Evolutionary conservation across 345 rosid species (phyloP).

Genomic region (Excoecaria cochinchinensis): DNA sequence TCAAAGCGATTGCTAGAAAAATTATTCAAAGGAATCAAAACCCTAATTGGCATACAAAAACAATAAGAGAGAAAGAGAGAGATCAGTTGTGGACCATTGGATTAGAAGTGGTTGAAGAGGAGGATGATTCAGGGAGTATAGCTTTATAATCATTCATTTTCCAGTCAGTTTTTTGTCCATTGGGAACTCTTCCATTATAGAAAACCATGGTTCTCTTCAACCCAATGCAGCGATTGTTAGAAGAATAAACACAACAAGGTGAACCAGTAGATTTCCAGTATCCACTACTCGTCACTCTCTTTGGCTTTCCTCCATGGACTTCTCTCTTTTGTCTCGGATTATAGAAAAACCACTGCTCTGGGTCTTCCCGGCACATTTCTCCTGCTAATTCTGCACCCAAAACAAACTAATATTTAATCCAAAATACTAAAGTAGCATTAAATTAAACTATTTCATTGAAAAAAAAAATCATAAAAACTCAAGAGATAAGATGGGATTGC

Average conservation of each 20-base stretch:
- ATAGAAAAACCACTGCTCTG: neutral
- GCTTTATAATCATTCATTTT: slow-evolving; percentile 95
- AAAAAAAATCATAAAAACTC: neutral
- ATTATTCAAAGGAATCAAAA: too few species aligned
- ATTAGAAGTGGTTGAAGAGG: too few species aligned
- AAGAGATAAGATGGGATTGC: too few species aligned
- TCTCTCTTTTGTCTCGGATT: neutral
- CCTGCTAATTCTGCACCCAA: too few species aligned
- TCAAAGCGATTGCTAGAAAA: too few species aligned
- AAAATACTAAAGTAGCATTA: too few species aligned
- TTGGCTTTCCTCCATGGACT: slow-evolving; percentile 11
- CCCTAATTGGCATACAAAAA: too few species aligned
- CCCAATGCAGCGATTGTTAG: too few species aligned
- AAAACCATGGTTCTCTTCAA: slow-evolving; percentile 20
- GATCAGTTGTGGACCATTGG: too few species aligned
- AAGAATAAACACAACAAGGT: neutral
- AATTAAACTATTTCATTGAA: neutral
- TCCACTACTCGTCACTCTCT: neutral
- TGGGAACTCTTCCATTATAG: slow-evolving; percentile 74
- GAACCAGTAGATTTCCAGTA: slow-evolving; percentile 23
- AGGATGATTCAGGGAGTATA: slow-evolving; percentile 11
- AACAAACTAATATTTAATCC: too few species aligned
- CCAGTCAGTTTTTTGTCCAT: slow-evolving; percentile 84
- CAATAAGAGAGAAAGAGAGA: too few species aligned
- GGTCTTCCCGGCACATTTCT: too few species aligned